These are phyloP conservation scores for Zygoascus flipseniorum DNA, from an alignment of 805 yeast species.

Conservation along the genomic window DNA sequence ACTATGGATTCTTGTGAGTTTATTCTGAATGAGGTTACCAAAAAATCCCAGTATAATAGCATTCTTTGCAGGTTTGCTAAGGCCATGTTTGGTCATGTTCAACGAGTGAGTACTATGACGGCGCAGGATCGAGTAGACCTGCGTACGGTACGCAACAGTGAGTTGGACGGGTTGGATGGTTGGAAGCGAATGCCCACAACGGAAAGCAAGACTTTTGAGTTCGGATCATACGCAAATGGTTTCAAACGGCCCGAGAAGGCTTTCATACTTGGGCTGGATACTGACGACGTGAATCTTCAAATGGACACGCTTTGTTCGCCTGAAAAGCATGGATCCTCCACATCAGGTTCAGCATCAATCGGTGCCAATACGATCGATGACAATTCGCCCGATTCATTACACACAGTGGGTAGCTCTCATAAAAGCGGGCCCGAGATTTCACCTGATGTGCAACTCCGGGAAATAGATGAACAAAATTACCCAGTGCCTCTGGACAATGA, in stretches of 20 bases:
- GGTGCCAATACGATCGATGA: background rate
- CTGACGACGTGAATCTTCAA: slow-evolving; percentile 11
- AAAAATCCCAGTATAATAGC: background rate
- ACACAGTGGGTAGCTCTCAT: background rate
- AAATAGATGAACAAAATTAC: background rate
- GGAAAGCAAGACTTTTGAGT: background rate
- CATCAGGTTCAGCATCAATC: background rate
- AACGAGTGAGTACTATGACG: background rate
- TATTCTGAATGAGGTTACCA: background rate
- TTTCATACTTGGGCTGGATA: slow-evolving; percentile 11
- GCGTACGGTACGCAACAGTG: background rate
- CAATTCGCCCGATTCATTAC: background rate
- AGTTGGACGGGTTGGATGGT: background rate
- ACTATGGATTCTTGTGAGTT: background rate
- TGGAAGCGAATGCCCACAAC: background rate
- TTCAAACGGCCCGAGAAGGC: slow-evolving; percentile 2
- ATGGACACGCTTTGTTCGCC: slow-evolving; percentile 3
- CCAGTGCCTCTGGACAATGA: background rate
- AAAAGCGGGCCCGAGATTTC: background rate
- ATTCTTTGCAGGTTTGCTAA: background rate
- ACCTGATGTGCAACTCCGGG: background rate
- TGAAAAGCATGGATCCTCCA: background rate
- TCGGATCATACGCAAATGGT: background rate
- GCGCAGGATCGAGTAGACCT: background rate
- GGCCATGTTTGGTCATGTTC: background rate